phyloP scores from a whole-genome alignment of 2,329 filamentous ascomycete species.

The Leptographium flavum region DNA sequence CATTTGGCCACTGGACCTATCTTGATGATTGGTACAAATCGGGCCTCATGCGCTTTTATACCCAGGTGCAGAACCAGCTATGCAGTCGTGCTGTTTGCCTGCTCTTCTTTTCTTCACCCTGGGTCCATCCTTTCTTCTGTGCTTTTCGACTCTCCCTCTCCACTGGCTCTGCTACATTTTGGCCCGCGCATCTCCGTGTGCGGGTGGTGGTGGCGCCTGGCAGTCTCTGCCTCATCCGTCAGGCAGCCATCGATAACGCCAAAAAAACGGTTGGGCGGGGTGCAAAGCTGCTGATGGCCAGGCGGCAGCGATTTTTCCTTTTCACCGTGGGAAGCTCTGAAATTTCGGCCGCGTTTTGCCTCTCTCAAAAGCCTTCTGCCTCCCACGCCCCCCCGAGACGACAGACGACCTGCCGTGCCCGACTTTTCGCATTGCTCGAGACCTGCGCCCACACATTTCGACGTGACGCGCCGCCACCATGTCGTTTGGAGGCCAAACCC shows the following conservation, averaged over 20 bases:
- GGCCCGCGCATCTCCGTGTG: too few relatives aligned
- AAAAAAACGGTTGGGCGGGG: background rate
- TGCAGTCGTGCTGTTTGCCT: too few relatives aligned
- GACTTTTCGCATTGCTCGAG: too few relatives aligned
- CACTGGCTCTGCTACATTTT: too few relatives aligned
- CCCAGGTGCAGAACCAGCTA: background rate
- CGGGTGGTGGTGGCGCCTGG: too few relatives aligned
- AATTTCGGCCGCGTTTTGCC: background rate
- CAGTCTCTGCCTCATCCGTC: background rate
- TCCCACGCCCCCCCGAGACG: too few relatives aligned
- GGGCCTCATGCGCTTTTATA: too few relatives aligned
- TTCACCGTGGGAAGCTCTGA: background rate
- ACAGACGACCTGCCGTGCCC: too few relatives aligned
- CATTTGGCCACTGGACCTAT: constrained; percentile 17
- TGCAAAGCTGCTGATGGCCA: background rate
- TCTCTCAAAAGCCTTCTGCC: too few relatives aligned
- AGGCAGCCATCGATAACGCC: background rate
- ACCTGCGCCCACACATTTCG: background rate
- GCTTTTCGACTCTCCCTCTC: too few relatives aligned
- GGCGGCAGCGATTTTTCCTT: background rate
- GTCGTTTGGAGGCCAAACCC: constrained; percentile 95
- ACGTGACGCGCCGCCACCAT: constrained; percentile 32
- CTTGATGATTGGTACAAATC: background rate
- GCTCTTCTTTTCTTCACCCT: too few relatives aligned
- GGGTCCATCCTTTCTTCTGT: too few relatives aligned